These are phyloP conservation scores for Aspergillus texensis DNA, from an alignment of 2,329 filamentous ascomycete genomes.

Conservation along the genomic window DNA sequence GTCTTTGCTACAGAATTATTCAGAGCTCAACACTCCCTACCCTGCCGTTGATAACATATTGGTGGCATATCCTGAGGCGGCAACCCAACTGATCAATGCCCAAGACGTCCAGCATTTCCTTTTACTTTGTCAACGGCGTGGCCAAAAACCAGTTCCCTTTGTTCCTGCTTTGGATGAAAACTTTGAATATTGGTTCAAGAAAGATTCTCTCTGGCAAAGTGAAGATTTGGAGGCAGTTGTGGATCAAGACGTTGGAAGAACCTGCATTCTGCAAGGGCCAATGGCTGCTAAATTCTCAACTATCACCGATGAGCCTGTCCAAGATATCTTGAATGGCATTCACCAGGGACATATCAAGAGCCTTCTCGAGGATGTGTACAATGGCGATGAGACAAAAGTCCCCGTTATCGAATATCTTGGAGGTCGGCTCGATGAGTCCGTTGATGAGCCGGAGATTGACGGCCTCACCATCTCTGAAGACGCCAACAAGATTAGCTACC, in stretches of 20 bases:
- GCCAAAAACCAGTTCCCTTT: conserved; percentile 96
- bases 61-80: conserved; percentile 80
- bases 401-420: conserved; percentile 94
- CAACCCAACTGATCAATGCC: conserved; percentile 91
- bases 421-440: conserved; percentile 73
- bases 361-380: conserved; percentile 79
- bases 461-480: conserved; percentile 83
- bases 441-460: conserved; percentile 76
- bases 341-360: conserved; percentile 84
- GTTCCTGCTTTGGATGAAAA: conserved; percentile 94
- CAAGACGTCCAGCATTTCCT: conserved; percentile 98
- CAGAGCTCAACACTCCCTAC: conserved; percentile 83
- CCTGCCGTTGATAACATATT: conserved; percentile 77
- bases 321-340: conserved; percentile 90
- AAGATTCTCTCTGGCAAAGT: conserved; percentile 98
- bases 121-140: conserved; percentile 83
- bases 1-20: conserved; percentile 86
- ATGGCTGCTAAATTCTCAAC: conserved; percentile 90
- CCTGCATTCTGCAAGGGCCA: conserved; percentile 94
- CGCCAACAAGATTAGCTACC: conserved; percentile 77
- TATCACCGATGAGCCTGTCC: conserved; percentile 87
- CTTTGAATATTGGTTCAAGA: conserved; percentile 99
- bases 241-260: conserved; percentile 91
- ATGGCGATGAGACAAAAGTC: conserved; percentile 70
- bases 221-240: conserved; percentile 96